These are phyloP conservation scores for Smittium culicis DNA, from an alignment of 371 early-diverging fungal genomes.

Conservation along the genomic window DNA sequence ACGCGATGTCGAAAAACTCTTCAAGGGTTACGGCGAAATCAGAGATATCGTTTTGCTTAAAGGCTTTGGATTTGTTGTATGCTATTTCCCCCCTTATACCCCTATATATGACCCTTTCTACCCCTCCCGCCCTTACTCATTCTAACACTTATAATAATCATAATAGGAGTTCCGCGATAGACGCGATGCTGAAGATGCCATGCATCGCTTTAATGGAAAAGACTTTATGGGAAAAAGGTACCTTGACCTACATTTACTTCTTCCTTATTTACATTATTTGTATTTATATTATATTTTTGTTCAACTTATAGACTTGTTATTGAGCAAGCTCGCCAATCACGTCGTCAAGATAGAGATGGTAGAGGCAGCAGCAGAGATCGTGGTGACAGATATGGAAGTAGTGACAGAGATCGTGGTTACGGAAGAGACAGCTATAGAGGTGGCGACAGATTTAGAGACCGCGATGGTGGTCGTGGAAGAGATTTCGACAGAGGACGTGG, in stretches of 20 bases:
- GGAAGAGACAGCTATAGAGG: constrained; percentile 10
- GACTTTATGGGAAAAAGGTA: constrained; percentile 41
- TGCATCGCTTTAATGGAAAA: constrained; percentile 47
- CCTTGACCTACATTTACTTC: constrained; percentile 17
- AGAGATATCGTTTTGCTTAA: constrained; percentile 50
- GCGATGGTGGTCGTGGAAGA: constrained; percentile 12
- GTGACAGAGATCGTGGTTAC: background rate
- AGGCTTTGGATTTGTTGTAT: constrained; percentile 40
- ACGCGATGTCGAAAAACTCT: constrained; percentile 55
- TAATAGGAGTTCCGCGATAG: constrained; percentile 41
- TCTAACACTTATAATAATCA: background rate
- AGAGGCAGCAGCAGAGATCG: constrained; percentile 9
- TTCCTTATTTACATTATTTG: background rate
- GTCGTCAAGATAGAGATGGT: constrained; percentile 14
- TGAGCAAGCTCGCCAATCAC: constrained; percentile 16
- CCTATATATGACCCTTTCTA: background rate
- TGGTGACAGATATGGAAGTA: constrained; percentile 7
- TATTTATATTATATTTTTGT: background rate
- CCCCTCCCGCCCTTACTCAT: background rate
- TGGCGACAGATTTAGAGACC: constrained; percentile 12
- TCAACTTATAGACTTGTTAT: background rate
- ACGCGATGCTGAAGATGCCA: constrained; percentile 64
- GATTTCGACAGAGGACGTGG: constrained; percentile 12
- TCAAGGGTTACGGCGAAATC: constrained; percentile 58
- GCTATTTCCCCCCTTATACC: background rate